Percentiles rank a stretch among this genome's conserved stretches.
These are phyloP conservation scores for Cymodocea nodosa DNA, from an alignment of 116 monocot species.

Conservation along the genomic window DNA sequence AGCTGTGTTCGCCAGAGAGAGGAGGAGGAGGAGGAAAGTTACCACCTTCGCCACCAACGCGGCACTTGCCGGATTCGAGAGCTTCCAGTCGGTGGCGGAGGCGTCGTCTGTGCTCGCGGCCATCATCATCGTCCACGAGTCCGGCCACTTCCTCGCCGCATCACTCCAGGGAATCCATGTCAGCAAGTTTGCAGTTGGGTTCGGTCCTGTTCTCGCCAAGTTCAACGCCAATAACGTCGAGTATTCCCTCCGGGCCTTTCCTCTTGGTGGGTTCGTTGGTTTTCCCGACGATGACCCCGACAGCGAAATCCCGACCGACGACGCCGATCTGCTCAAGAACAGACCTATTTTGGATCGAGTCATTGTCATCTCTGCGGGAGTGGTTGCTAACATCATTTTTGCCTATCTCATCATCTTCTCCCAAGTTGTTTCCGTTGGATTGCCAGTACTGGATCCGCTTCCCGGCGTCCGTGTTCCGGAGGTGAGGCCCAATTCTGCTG, in stretches of 20 bases:
- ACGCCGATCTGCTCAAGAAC: conserved; percentile 67
- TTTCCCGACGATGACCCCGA: conserved; percentile 86
- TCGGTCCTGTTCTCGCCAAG: conserved; percentile 66
- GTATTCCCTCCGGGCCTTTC: conserved; percentile 86
- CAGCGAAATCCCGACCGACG: conserved; percentile 44
- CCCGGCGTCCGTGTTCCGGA: conserved; percentile 62
- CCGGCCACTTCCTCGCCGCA: conserved; percentile 87
- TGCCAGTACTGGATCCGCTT: conserved; percentile 54
- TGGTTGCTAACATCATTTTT: conserved; percentile 65
- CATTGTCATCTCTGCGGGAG: conserved; percentile 76
- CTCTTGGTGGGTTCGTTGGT: conserved; percentile 89
- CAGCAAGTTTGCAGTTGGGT: conserved; percentile 75
- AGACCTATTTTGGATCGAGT: conserved; percentile 63
- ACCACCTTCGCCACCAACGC: conserved; percentile 1
- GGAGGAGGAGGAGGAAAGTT: neutral
- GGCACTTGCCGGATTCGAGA: conserved; percentile 18
- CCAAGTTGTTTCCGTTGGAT: conserved; percentile 57
- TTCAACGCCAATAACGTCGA: conserved; percentile 54
- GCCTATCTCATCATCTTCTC: conserved; percentile 62
- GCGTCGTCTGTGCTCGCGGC: conserved; percentile 72
- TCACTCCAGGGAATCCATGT: conserved; percentile 64
- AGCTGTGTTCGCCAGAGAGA: neutral
- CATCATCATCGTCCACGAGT: conserved; percentile 88
- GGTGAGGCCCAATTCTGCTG: conserved; percentile 57
- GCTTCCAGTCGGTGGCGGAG: conserved; percentile 33